Percentiles rank a stretch among this genome's conserved stretches.
Evolutionary conservation across 2,329 filamentous ascomycete genomes (phyloP).

Genomic region (Diaporthe vexans): DNA sequence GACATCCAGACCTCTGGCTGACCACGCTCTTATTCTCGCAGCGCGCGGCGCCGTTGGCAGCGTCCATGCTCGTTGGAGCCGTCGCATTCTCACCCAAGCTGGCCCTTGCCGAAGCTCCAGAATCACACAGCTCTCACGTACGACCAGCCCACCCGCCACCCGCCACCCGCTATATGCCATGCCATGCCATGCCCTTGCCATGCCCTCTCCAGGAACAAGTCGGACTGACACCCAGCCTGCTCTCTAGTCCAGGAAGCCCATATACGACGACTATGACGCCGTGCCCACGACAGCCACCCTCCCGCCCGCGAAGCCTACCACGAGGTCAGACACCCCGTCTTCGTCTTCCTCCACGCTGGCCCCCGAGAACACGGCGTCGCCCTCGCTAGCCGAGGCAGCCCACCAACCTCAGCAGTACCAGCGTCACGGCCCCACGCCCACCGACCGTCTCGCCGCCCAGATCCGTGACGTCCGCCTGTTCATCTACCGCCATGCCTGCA

Average conservation of each 20-base stretch:
- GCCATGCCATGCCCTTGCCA: too few relatives aligned
- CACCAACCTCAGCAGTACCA: constrained; percentile 21
- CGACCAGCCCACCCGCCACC: constrained; percentile 21
- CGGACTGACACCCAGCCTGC: constrained; percentile 39
- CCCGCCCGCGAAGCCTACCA: constrained; percentile 41
- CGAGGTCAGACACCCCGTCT: constrained; percentile 49
- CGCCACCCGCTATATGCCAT: not conserved
- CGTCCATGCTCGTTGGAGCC: constrained; percentile 64
- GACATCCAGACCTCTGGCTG: constrained; percentile 35
- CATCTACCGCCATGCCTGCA: constrained; percentile 81
- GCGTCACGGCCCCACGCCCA: constrained; percentile 77
- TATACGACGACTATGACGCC: constrained; percentile 81
- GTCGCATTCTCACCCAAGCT: constrained; percentile 62
- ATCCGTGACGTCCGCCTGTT: constrained; percentile 85
- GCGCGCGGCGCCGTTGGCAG: constrained; percentile 68
- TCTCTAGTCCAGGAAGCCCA: constrained; percentile 73
- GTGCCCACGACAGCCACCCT: constrained; percentile 41
- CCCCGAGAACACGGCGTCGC: constrained; percentile 49
- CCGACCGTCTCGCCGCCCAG: constrained; percentile 87
- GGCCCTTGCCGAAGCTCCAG: constrained; percentile 66
- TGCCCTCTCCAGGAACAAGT: constrained; percentile 3
- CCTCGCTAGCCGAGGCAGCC: constrained; percentile 45
- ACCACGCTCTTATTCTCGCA: constrained; percentile 53
- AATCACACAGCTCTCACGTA: constrained; percentile 38
- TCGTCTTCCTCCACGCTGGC: constrained; percentile 47